Base-by-base conservation (phyloP, 495 filamentous ascomycete species). In the Podospora comata region DNA sequence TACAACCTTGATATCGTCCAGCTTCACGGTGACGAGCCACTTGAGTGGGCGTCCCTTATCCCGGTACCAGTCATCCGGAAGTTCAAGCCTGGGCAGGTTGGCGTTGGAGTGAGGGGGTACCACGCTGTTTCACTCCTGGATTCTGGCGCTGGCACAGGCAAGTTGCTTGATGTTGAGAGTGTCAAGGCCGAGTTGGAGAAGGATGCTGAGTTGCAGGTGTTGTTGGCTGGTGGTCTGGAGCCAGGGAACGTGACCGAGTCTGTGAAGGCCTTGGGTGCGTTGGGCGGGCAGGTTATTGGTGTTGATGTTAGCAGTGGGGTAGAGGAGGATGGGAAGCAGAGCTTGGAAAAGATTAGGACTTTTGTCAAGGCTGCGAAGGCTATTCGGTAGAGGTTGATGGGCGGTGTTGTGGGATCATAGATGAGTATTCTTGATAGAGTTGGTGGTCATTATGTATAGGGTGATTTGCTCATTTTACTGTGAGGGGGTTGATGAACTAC, bases 271-370 rank as follows among this genome's bases (percentile, higher is more conserved):
- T 77, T 91, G 39, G 88, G 87, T 4, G 72, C 82, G 18, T 77
- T 83, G 6, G 83, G 80, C 28, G 78, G 80, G 4, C 84, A 88
- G 73, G 86, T 98, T 3, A 80, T 92, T 53, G 94, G 89, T 2
- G 89, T 99, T 53, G 95, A 99, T 82, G 91, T 97, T 4, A 96
- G 93, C 74, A 96, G 91, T 73, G 95, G 95, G 0, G 92, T 99
- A 15, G 95, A 99, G 81, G 86, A 86, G 27, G 85, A 91, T 70
- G 95, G 94, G 9, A 77, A 82, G 73, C 96, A 99, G 75, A 91
- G 90, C 78, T 60, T 93, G 62, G 86, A 89, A 65, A 96, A 91
- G 81, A 97, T 99, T 66, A 80, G 82, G 69, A 87, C 81, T 13
- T 99, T 99, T 79, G 85, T 98, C 7, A 81, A 83, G 72, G 87